Percentiles rank a stretch among this genome's conserved stretches.
Evolutionary conservation across 768 basidiomycete species (phyloP).

Genomic region (Auriculariales sp.): DNA sequence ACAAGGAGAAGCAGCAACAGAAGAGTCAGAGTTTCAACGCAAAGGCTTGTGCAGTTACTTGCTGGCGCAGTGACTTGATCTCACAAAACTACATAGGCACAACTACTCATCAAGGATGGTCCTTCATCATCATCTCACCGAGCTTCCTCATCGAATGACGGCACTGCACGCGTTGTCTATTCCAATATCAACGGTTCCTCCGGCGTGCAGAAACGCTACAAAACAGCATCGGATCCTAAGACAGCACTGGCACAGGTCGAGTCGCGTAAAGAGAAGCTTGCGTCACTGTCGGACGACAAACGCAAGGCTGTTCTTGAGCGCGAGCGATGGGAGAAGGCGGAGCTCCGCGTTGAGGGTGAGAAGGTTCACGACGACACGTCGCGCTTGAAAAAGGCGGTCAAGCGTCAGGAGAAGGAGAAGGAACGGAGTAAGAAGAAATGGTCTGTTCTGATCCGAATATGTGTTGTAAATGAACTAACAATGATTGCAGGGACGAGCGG

Average conservation of each 20-base stretch:
- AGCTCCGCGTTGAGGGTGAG: slow-evolving; percentile 73
- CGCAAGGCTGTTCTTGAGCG: slow-evolving; percentile 65
- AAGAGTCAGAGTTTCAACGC: slow-evolving; percentile 27
- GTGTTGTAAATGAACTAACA: slow-evolving; percentile 1
- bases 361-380: slow-evolving; percentile 83
- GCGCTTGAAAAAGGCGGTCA: slow-evolving; percentile 82
- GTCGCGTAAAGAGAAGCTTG: slow-evolving; percentile 63
- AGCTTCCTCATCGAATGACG: not conserved
- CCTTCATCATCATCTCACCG: not conserved
- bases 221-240: slow-evolving; percentile 64
- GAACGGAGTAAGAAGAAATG: slow-evolving; percentile 70
- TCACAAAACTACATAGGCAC: too few relatives aligned
- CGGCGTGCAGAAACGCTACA: slow-evolving; percentile 33
- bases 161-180: slow-evolving; percentile 52
- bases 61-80: too few relatives aligned
- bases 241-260: slow-evolving; percentile 75
- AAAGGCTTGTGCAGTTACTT: slow-evolving; percentile 29
- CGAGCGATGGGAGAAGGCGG: slow-evolving; percentile 84
- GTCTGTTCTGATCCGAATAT: slow-evolving; percentile 28
- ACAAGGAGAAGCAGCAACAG: slow-evolving; percentile 27
- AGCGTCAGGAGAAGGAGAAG: slow-evolving; percentile 87
- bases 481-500: slow-evolving; percentile 55
- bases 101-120: slow-evolving; percentile 54
- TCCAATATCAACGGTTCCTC: slow-evolving; percentile 39
- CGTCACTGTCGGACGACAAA: slow-evolving; percentile 67